phyloP scores from a whole-genome alignment of 1,284 basidiomycete genomes.

The Sporisorium graminicola region DNA sequence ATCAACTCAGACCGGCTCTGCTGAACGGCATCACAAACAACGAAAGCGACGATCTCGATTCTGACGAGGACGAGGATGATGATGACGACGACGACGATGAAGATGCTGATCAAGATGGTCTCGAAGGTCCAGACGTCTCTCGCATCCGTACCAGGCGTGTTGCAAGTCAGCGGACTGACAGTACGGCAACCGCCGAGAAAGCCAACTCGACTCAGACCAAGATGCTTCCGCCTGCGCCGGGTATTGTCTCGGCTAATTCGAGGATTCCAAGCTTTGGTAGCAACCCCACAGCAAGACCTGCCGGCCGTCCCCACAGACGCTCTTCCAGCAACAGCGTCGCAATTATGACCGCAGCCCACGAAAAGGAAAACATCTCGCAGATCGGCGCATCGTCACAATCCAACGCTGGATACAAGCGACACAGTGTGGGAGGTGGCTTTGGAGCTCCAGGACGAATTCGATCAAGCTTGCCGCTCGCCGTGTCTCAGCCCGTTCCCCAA shows the following conservation, averaged over 20 bases:
- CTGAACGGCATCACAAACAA: background rate
- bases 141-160: conserved; percentile 25
- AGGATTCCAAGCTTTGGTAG: conserved; percentile 36
- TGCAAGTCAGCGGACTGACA: background rate
- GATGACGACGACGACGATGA: conserved; percentile 12
- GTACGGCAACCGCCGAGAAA: background rate
- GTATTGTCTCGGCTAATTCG: background rate
- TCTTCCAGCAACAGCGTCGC: conserved; percentile 21
- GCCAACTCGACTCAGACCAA: background rate
- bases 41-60: conserved; percentile 4
- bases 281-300: background rate
- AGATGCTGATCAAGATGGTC: conserved; percentile 7
- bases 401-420: conserved; percentile 5
- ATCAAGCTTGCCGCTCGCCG: conserved; percentile 30
- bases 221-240: conserved; percentile 1
- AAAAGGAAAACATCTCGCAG: conserved; percentile 35
- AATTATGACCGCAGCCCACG: background rate
- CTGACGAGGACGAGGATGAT: conserved; percentile 2
- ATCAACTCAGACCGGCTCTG: background rate
- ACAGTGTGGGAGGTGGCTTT: conserved; percentile 8
- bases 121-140: conserved; percentile 37
- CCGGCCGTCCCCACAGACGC: background rate
- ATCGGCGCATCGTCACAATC: background rate
- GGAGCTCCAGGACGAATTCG: conserved; percentile 8
- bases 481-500: conserved; percentile 13